These are phyloP conservation scores for Choiromyces venosus DNA, from an alignment of 495 filamentous ascomycete species.

Conservation along the genomic window DNA sequence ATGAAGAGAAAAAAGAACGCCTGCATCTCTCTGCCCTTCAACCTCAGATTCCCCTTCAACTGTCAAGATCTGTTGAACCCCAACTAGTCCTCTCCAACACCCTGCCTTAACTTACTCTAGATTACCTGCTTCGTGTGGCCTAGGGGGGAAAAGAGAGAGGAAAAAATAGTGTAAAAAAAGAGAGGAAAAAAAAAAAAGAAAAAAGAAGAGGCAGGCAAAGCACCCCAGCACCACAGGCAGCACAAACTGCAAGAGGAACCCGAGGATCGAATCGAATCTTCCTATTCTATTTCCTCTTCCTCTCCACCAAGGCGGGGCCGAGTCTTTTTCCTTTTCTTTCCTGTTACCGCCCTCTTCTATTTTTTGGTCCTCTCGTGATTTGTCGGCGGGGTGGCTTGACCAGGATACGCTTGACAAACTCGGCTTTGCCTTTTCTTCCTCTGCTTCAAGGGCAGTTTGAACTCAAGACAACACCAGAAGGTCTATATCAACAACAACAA, in stretches of 20 bases:
- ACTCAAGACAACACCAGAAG: conserved; percentile 5
- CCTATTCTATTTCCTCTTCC: not conserved
- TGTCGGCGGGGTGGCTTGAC: conserved; percentile 21
- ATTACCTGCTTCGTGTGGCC: not conserved
- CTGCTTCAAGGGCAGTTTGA: not conserved
- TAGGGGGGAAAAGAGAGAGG: not conserved
- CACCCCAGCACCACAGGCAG: not conserved
- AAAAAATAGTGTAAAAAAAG: not conserved
- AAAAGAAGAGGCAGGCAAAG: not conserved
- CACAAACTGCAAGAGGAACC: not conserved
- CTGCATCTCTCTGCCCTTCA: not conserved
- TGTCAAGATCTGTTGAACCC: not conserved
- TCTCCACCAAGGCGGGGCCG: not conserved
- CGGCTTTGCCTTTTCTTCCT: conserved; percentile 9
- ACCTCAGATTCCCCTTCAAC: not conserved
- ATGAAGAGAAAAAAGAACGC: not conserved
- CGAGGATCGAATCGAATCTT: not conserved
- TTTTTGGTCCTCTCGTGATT: conserved; percentile 19
- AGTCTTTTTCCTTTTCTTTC: conserved; percentile 13
- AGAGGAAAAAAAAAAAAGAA: not conserved
- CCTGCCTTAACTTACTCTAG: not conserved
- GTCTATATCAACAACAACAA: not conserved
- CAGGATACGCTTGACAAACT: conserved; percentile 3
- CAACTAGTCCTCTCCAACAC: not conserved
- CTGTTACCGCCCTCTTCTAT: conserved; percentile 12